Conservation (phyloP, 495 filamentous ascomycete genomes). For the Lasiosphaeris hirsuta region DNA sequence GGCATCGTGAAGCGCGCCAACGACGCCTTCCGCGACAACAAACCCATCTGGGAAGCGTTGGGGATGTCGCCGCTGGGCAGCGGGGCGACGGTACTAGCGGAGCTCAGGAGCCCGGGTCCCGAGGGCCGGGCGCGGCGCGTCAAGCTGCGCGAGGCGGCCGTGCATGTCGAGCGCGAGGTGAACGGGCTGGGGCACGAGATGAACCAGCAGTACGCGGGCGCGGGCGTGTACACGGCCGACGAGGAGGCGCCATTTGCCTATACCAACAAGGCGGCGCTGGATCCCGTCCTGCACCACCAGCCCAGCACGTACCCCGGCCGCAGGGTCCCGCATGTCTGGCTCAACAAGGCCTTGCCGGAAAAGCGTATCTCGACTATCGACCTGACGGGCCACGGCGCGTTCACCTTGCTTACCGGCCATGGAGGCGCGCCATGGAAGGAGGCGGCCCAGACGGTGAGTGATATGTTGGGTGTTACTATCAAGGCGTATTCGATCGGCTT, state of each 20-base stretch:
- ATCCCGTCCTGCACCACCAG: constrained; percentile 15
- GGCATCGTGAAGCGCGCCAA: constrained; percentile 32
- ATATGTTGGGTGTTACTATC: constrained; percentile 16
- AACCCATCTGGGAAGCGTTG: constrained; percentile 22
- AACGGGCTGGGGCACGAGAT: constrained; percentile 30
- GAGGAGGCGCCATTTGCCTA: constrained; percentile 8
- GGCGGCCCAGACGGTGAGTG: constrained; percentile 18
- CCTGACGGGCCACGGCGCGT: constrained; percentile 27
- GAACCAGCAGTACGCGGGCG: constrained; percentile 27
- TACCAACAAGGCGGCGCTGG: neutral
- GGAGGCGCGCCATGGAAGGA: constrained; percentile 27
- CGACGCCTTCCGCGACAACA: constrained; percentile 25
- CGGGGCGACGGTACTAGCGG: constrained; percentile 6
- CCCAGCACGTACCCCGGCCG: constrained; percentile 28
- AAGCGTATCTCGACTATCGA: constrained; percentile 27
- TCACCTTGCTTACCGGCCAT: constrained; percentile 31
- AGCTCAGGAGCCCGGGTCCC: constrained; percentile 1
- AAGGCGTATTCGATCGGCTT: constrained; percentile 29
- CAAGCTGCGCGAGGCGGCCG: constrained; percentile 15
- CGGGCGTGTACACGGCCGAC: constrained; percentile 15
- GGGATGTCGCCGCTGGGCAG: constrained; percentile 16
- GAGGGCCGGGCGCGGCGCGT: constrained; percentile 21
- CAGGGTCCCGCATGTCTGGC: constrained; percentile 32
- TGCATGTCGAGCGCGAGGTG: constrained; percentile 19
- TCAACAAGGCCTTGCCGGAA: constrained; percentile 23